Conservation (phyloP, 306 rosid genomes). For the Arachis stenosperma region DNA sequence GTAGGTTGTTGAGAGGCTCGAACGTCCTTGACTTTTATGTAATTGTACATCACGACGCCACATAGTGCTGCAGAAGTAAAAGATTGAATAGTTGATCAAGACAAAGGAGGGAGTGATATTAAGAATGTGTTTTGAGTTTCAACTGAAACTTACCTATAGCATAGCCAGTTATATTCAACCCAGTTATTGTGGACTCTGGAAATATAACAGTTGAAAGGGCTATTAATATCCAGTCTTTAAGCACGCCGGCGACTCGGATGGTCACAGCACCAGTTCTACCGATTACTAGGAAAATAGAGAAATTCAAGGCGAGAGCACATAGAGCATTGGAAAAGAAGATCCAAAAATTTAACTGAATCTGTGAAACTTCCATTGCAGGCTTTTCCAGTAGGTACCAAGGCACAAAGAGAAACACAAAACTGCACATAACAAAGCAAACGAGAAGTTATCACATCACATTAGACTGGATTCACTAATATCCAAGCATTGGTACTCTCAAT, state of each 20-base stretch:
- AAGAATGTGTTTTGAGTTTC: not conserved
- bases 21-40: constrained; percentile 88
- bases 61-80: constrained; percentile 67
- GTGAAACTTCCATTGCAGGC: constrained; percentile 80
- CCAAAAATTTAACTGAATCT: constrained; percentile 92
- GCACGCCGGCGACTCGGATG: constrained; percentile 91
- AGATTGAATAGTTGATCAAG: constrained; percentile 16
- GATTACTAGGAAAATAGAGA: constrained; percentile 91
- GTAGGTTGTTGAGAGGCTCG: constrained; percentile 69
- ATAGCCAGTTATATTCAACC: constrained; percentile 89
- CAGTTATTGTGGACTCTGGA: constrained; percentile 90
- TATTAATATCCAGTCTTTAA: constrained; percentile 94
- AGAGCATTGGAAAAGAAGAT: constrained; percentile 91
- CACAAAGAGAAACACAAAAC: constrained; percentile 83
- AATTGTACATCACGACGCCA: constrained; percentile 94
- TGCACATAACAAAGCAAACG: constrained; percentile 51
- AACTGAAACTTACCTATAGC: constrained; percentile 68
- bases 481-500: constrained; percentile 12
- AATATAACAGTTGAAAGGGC: constrained; percentile 94
- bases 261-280: constrained; percentile 99
- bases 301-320: constrained; percentile 91
- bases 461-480: constrained; percentile 1
- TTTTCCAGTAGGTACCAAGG: constrained; percentile 94
- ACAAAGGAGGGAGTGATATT: not conserved
- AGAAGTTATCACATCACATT: constrained; percentile 24